Evolutionary conservation across 1,139 yeast species (phyloP), one percentile per base, ranked within the genome.

Genomic region (Hansenula sp.): DNA sequence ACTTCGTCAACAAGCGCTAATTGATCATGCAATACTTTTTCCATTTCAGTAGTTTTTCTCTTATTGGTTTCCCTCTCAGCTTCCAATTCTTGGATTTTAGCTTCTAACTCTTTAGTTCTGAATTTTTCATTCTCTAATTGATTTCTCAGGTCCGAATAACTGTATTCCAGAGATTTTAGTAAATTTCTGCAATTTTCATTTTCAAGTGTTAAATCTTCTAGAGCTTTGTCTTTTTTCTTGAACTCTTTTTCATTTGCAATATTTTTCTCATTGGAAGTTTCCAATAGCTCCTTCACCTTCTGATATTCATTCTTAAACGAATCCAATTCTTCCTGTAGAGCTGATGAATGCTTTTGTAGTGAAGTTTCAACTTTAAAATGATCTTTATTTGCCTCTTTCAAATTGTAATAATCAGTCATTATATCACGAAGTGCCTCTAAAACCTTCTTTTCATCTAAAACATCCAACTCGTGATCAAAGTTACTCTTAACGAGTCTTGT

Each of bases 1-100:
- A 36, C 41, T 12, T 34, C 37, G 9, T 32, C 32, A 2, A 38
- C 16, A 6, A 31, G 18, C 2, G n/a, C 9, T 16, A 17, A 18
- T 18, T 41, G 41, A 18, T 38, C 37, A 5, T 16, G 10, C 9
- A 41, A 12, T 4, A 35, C n/a, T 2, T n/a, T 14, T 7, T 35
- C 36, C 39, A 41, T 24, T 13, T 41, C 35, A 3, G 2, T 3
- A 7, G 21, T 12, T 25, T 29, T 38, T 3, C 11, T n/a, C 3
- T 30, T 31, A 10, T 14, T 4, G 17, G 19, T 11, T 7, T 13
- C 16, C 11, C 8, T 25, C 8, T 30, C 20, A 22, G 22, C n/a
- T 16, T 31, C 17, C 11, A 34, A 6, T 4, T 28, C 20, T 27
- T 22, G 19, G 7, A 34, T 14, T 9, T n/a, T 18, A 3, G 19